Evolutionary conservation across 2,329 filamentous ascomycete genomes (phyloP).

Genomic region (Xylaria sp.): DNA sequence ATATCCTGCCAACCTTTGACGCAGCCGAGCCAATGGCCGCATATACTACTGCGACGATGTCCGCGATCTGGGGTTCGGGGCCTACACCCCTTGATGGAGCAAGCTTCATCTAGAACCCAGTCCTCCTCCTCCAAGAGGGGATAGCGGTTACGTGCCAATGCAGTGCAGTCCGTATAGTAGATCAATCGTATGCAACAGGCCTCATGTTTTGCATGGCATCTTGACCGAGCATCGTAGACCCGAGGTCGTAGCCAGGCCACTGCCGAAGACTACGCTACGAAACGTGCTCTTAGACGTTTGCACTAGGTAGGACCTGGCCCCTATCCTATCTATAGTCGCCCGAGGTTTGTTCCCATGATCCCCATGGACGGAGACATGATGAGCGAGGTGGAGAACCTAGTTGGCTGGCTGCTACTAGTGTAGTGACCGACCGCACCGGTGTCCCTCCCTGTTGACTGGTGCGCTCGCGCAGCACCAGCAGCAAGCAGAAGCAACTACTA

Average conservation of each 20-base stretch:
- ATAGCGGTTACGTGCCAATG: conserved; percentile 22
- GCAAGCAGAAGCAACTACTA: conserved; percentile 34
- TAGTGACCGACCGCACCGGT: conserved; percentile 32
- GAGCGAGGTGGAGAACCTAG: conserved; percentile 31
- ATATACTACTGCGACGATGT: conserved; percentile 20
- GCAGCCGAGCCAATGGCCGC: conserved; percentile 29
- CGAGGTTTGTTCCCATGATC: conserved; percentile 20
- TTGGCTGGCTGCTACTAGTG: conserved; percentile 33
- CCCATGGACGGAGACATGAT: conserved; percentile 28
- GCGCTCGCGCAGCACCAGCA: conserved; percentile 32
- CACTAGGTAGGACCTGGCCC: conserved; percentile 12
- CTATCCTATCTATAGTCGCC: conserved; percentile 26
- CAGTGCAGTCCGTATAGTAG: conserved; percentile 28
- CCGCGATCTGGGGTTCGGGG: conserved; percentile 25
- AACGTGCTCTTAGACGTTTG: conserved; percentile 9
- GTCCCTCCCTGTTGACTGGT: conserved; percentile 30
- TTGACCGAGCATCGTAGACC: conserved; percentile 17
- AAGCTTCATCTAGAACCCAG: conserved; percentile 26
- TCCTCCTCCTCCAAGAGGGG: conserved; percentile 14
- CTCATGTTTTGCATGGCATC: conserved; percentile 29
- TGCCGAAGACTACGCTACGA: conserved; percentile 21
- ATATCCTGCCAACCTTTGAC: conserved; percentile 24
- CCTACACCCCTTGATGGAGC: conserved; percentile 27
- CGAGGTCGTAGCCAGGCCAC: conserved; percentile 24
- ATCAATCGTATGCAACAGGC: conserved; percentile 29